Evolutionary conservation across 225 moss, liverwort and hornwort genomes (phyloP).

Genomic region (Straminergon stramineum): DNA sequence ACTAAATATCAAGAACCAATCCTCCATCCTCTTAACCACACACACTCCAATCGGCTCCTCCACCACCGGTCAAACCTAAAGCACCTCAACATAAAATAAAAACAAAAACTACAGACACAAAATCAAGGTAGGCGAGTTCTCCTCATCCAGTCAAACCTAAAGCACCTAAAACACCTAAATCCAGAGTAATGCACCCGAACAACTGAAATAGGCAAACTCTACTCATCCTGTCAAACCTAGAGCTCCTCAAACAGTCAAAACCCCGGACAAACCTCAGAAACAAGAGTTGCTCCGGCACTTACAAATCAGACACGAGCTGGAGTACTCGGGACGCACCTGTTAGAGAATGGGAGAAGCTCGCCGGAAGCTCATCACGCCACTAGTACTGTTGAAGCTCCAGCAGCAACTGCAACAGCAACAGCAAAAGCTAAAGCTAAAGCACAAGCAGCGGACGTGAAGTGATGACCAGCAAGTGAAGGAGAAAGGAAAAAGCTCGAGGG

Average conservation of each 20-base stretch:
- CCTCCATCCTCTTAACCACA: not conserved
- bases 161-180: not conserved
- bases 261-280: not conserved
- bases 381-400: not conserved
- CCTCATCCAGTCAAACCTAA: not conserved
- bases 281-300: not conserved
- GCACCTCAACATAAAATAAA: not conserved
- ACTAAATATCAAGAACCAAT: too few relatives aligned
- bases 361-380: not conserved
- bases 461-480: not conserved
- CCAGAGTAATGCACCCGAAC: not conserved
- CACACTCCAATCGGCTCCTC: not conserved
- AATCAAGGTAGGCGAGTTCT: not conserved
- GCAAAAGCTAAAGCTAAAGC: not conserved
- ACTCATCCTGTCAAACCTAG: not conserved
- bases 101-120: not conserved
- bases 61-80: not conserved
- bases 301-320: not conserved
- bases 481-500: too few relatives aligned
- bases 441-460: not conserved
- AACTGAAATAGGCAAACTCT: not conserved
- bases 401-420: too few relatives aligned
- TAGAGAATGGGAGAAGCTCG: not conserved
- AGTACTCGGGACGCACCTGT: not conserved
- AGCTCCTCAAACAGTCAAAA: not conserved